These are phyloP conservation scores for Pythium folliculosum DNA, from an alignment of 352 stramenopile species.

Conservation along the genomic window DNA sequence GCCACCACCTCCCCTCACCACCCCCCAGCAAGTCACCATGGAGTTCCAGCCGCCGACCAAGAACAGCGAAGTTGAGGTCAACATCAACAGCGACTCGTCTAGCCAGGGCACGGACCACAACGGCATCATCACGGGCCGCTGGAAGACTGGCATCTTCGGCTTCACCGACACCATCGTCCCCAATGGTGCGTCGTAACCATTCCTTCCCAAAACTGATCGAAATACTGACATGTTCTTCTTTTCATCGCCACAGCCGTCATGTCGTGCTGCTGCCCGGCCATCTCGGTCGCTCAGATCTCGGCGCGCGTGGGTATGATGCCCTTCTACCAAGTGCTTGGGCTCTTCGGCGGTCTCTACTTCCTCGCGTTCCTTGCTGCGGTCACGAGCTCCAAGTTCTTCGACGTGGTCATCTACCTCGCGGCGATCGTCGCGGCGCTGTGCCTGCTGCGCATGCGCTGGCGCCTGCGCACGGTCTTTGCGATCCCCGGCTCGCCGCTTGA, in stretches of 20 bases:
- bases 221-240: constrained; percentile 1
- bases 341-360: constrained; percentile 57
- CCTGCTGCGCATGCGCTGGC: constrained; percentile 54
- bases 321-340: constrained; percentile 56
- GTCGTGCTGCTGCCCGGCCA: constrained; percentile 63
- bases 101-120: constrained; percentile 60
- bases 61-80: constrained; percentile 44
- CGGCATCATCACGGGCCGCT: constrained; percentile 68
- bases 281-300: constrained; percentile 66
- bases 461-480: constrained; percentile 58
- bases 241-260: constrained; percentile 45
- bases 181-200: constrained; percentile 75
- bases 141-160: constrained; percentile 74
- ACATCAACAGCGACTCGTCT: constrained; percentile 35
- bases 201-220: no score
- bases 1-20: neutral
- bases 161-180: constrained; percentile 67
- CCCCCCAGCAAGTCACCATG: constrained; percentile 38
- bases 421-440: constrained; percentile 41
- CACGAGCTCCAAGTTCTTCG: constrained; percentile 42
- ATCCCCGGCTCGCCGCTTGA: constrained; percentile 63
- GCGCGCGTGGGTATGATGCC: constrained; percentile 56
- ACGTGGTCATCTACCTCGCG: constrained; percentile 47
- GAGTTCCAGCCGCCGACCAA: constrained; percentile 62
- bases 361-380: constrained; percentile 41